Base-by-base conservation (phyloP, 1,284 basidiomycete genomes). In the Ceratobasidium sp. region DNA sequence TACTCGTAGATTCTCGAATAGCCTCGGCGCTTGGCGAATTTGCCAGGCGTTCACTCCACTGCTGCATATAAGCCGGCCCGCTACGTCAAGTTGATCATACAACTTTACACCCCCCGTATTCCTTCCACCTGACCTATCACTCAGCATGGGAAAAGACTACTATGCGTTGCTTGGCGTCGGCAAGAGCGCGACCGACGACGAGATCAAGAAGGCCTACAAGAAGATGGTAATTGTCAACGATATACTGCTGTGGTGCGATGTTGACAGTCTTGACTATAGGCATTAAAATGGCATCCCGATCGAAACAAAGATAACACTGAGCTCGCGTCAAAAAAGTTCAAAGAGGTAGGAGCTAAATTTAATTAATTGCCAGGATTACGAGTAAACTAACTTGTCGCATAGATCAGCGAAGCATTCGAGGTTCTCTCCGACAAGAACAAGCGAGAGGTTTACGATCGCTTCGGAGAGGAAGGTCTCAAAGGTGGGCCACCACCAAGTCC, bases 371-470 rank as follows among this genome's bases (percentile, higher is more conserved):
- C 25, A 38, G 1, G 1, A 25, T 34, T 35, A 13, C n/a, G 13
- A 40, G 25, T 38, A 27, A 31, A 34, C 17, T n/a, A 45, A 12
- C 20, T 25, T 69, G 29, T 31, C 43, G 43, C 27, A 43, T 56
- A 93, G 91, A 86, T 97, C 70, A 93, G 93, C 27, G 96, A 99
- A 82, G 96, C 96, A 0, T 98, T 96, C 76, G 96, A 99, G 78
- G 96, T 98, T 54, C 86, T 98, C 62, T 93, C 87, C 64, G 96
- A 98, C 80, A 89, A 91, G 81, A 86, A 98, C 78, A 99, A 98
- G 80, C 90, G 94, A 54, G 83, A 93, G 0, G 80, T 98, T 31
- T 99, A 97, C 75, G 96, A 99, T 79, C 94, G 96, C 74, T 91
- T 94, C 71, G 96, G 96, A 35, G 96, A 98, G 78, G 96, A 98